Base-by-base conservation (phyloP, 169 alveolate genomes). In the Pseudocohnilembus persalinus region DNA sequence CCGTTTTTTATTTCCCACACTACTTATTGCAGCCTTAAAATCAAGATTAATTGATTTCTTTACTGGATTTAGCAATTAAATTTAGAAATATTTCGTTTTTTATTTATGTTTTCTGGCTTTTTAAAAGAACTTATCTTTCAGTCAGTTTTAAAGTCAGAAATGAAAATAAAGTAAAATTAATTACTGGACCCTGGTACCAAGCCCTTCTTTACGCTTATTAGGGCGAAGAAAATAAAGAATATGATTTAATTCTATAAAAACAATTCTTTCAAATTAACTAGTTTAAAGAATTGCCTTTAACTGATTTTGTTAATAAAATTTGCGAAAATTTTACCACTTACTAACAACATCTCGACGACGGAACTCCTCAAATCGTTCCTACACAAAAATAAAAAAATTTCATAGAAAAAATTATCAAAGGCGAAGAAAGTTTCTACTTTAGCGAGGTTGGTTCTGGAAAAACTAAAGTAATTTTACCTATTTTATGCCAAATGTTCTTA, bases 401-500 rank as follows among this genome's bases (percentile, higher is more conserved):
- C 28, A 73, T 73, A 6, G 1, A 73, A 73, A 29, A 73, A n/a
- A 73, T 73, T 15, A 26, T 73, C 1, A 73, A 1, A 15, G 31
- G 76, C 6, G 20, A 73, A 73, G 76, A 73, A 73, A 73, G 76
- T 73, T 73, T 73, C 26, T 73, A n/a, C 28, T 73, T 73, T 73
- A 73, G 76, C 26, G 76, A 73, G 26, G 76, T 73, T 15, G 76
- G 76, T 15, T 73, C 76, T 1, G 76, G 76, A 73, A 73, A 73
- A 29, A 15, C 76, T n/a, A 73, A 73, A 73, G 76, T 73, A 11
- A 29, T 73, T 29, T 29, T 73, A n/a, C 76, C 76, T 15, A 73
- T 73, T 73, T 73, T 73, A 26, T 73, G 76, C 26, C 26, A 73
- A 73, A 73, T 73, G 28, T 73, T 73, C 28, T 73, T 73, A 73